A percentile compares a stretch with the other conserved stretches of the same genome.
phyloP scores from a whole-genome alignment of 768 basidiomycete species.

The Gautieria morchelliformis region DNA sequence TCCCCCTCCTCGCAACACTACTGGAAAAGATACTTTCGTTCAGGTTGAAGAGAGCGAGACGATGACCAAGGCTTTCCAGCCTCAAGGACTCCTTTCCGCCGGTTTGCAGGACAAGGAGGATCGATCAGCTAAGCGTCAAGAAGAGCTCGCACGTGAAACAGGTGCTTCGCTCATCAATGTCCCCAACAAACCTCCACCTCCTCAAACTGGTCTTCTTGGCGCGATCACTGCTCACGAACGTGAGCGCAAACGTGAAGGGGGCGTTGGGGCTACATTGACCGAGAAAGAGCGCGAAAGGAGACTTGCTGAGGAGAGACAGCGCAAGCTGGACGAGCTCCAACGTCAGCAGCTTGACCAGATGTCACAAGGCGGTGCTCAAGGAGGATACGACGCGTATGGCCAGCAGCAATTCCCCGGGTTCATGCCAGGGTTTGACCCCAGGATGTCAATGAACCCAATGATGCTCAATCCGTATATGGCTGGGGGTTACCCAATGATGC shows the following conservation, averaged over 20 bases:
- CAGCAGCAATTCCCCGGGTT: slow-evolving; percentile 33
- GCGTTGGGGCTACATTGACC: slow-evolving; percentile 88
- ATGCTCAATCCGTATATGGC: slow-evolving; percentile 37
- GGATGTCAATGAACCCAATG: slow-evolving; percentile 40
- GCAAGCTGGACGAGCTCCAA: slow-evolving; percentile 87
- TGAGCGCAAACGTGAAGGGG: slow-evolving; percentile 89
- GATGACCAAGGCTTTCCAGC: slow-evolving; percentile 90
- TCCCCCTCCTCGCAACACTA: slow-evolving; percentile 27
- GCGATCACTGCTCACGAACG: slow-evolving; percentile 94
- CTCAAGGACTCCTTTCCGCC: slow-evolving; percentile 88
- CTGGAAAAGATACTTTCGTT: slow-evolving; percentile 49
- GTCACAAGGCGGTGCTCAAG: slow-evolving; percentile 50
- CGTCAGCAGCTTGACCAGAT: slow-evolving; percentile 78
- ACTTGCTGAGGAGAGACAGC: slow-evolving; percentile 83
- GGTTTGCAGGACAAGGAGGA: slow-evolving; percentile 95
- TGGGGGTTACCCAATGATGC: slow-evolving; percentile 25
- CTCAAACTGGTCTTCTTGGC: slow-evolving; percentile 90
- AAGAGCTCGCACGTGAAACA: slow-evolving; percentile 84
- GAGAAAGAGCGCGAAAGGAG: slow-evolving; percentile 92
- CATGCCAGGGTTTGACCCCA: slow-evolving; percentile 48
- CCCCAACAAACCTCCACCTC: slow-evolving; percentile 89
- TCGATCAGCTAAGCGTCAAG: slow-evolving; percentile 90
- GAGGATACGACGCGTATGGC: slow-evolving; percentile 34
- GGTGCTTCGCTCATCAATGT: slow-evolving; percentile 93
- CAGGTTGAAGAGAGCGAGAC: slow-evolving; percentile 68